Evolutionary conservation across 257 asterid genomes (phyloP).

Genomic region (Solanum bulbocastanum): DNA sequence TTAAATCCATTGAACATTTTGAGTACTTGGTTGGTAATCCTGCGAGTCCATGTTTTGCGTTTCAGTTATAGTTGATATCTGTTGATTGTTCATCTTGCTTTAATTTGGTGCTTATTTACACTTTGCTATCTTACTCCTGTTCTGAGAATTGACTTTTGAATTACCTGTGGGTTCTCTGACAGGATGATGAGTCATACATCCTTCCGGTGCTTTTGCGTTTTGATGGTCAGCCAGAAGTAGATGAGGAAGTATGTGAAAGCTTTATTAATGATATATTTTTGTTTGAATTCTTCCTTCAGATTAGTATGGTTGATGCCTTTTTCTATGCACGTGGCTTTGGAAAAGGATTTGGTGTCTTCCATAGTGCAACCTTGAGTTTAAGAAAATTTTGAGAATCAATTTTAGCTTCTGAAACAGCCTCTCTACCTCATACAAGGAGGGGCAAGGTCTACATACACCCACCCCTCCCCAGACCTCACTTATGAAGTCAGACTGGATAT

Average conservation of each 20-base stretch:
- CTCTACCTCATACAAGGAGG: neutral
- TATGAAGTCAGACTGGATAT: neutral
- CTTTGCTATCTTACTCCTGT: neutral
- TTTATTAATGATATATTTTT: neutral
- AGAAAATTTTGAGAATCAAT: neutral
- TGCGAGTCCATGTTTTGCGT: neutral
- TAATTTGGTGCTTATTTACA: neutral
- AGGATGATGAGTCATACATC: conserved; percentile 90
- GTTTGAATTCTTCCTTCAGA: neutral
- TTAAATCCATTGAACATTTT: neutral
- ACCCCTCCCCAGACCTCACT: neutral
- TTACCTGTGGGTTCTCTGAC: neutral
- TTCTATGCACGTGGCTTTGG: neutral
- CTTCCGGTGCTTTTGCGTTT: conserved; percentile 85
- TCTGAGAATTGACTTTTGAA: neutral
- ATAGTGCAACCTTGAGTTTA: neutral
- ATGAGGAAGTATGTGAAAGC: conserved; percentile 64
- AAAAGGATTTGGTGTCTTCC: neutral
- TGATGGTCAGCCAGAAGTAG: conserved; percentile 93
- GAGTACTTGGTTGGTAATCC: neutral
- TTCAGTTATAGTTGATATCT: neutral
- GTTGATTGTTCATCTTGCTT: neutral
- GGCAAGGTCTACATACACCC: neutral
- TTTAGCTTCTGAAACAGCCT: neutral
- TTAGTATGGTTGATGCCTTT: neutral